A percentile compares a stretch with the other conserved stretches of the same genome.
Conservation (phyloP, 768 basidiomycete species). For the Hydnomerulius pinastri region DNA sequence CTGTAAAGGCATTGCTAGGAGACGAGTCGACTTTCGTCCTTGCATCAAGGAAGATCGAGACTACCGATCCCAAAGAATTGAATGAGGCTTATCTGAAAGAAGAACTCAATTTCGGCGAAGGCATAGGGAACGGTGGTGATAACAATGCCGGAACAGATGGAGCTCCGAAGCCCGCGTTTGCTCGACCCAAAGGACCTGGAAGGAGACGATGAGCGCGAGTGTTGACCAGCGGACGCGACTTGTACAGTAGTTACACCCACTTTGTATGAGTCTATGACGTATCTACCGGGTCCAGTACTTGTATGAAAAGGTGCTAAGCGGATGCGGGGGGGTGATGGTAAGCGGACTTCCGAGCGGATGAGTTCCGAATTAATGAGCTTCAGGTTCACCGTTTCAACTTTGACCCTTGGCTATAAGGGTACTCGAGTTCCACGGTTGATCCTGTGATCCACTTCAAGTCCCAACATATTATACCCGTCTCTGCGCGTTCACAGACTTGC, state of each 20-base stretch:
- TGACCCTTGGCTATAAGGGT: background rate
- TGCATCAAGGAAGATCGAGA: slow-evolving; percentile 73
- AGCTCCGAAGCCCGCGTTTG: slow-evolving; percentile 51
- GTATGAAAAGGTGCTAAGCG: background rate
- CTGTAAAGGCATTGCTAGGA: slow-evolving; percentile 54
- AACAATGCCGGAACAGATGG: slow-evolving; percentile 16
- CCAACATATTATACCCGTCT: background rate
- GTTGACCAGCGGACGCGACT: too few species aligned
- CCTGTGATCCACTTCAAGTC: slow-evolving; percentile 7
- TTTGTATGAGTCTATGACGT: too few species aligned
- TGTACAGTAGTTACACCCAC: too few species aligned
- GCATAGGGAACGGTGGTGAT: slow-evolving; percentile 1
- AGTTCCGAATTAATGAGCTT: slow-evolving; percentile 23
- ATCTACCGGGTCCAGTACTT: too few species aligned
- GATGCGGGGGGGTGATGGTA: background rate
- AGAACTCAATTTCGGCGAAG: slow-evolving; percentile 48
- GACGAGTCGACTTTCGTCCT: slow-evolving; percentile 43
- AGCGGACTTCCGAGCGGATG: slow-evolving; percentile 17
- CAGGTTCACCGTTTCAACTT: background rate
- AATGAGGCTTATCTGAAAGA: slow-evolving; percentile 60
- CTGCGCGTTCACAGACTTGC: background rate
- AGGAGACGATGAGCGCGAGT: slow-evolving; percentile 46
- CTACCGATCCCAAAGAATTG: slow-evolving; percentile 76
- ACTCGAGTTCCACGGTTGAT: background rate
- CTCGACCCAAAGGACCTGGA: slow-evolving; percentile 68